Percentiles rank a stretch among this genome's conserved stretches.
Conservation (phyloP, 768 basidiomycete genomes). For the Auricularia sp. region DNA sequence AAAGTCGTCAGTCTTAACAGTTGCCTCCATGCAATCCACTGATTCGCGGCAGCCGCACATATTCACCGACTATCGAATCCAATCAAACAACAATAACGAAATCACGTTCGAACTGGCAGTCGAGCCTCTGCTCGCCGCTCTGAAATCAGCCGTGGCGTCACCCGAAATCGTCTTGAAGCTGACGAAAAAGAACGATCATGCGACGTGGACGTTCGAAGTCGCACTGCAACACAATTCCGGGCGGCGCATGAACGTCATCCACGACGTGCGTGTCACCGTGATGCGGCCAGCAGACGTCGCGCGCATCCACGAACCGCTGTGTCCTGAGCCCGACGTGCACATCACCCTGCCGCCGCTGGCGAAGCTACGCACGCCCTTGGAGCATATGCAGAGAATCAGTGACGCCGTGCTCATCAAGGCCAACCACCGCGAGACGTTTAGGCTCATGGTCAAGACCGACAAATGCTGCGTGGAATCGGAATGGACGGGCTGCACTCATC, state of each 20-base stretch:
- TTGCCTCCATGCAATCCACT: slow-evolving; percentile 42
- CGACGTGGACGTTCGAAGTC: slow-evolving; percentile 71
- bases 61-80: slow-evolving; percentile 72
- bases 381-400: slow-evolving; percentile 61
- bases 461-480: slow-evolving; percentile 68
- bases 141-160: slow-evolving; percentile 45
- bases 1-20: slow-evolving; percentile 10
- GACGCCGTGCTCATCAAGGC: slow-evolving; percentile 60
- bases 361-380: slow-evolving; percentile 61
- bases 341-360: background rate
- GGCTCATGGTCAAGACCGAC: slow-evolving; percentile 45
- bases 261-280: slow-evolving; percentile 78
- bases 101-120: slow-evolving; percentile 66
- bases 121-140: slow-evolving; percentile 64
- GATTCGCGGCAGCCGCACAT: slow-evolving; percentile 36
- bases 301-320: slow-evolving; percentile 67
- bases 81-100: slow-evolving; percentile 75
- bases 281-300: slow-evolving; percentile 66
- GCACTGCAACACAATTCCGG: slow-evolving; percentile 47
- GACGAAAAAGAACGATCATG: slow-evolving; percentile 76
- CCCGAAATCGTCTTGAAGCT: slow-evolving; percentile 70
- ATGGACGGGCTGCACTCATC: slow-evolving; percentile 67
- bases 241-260: slow-evolving; percentile 52
- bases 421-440: slow-evolving; percentile 30
- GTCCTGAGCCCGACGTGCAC: slow-evolving; percentile 72